These are phyloP conservation scores for Lasiodiplodia sp. DNA, from an alignment of 2,329 filamentous ascomycete species.

Conservation along the genomic window DNA sequence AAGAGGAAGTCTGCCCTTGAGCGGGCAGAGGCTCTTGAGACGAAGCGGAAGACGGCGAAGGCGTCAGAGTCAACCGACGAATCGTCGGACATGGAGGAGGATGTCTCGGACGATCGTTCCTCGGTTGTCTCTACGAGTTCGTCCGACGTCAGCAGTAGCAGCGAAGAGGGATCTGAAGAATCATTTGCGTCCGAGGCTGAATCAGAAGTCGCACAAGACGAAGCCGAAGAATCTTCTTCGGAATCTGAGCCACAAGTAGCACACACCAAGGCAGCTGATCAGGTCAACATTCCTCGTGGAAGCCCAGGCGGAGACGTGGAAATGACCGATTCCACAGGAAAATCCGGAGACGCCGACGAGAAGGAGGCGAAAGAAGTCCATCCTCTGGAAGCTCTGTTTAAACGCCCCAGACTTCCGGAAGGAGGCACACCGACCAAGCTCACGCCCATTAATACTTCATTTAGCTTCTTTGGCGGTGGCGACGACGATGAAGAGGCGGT, in stretches of 20 bases:
- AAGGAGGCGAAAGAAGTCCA: constrained; percentile 63
- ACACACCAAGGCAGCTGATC: constrained; percentile 31
- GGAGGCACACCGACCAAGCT: constrained; percentile 49
- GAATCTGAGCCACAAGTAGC: constrained; percentile 32
- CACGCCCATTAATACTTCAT: constrained; percentile 62
- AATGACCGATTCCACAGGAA: constrained; percentile 22
- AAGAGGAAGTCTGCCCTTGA: constrained; percentile 29
- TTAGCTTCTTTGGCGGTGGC: constrained; percentile 75
- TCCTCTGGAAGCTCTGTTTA: constrained; percentile 92
- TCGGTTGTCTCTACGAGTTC: constrained; percentile 47
- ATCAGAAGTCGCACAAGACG: constrained; percentile 32
- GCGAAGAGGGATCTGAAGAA: constrained; percentile 22
- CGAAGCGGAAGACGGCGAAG: constrained; percentile 14
- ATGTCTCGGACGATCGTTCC: constrained; percentile 35
- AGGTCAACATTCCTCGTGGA: constrained; percentile 29
- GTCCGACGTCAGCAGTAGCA: constrained; percentile 38
- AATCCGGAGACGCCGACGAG: background rate
- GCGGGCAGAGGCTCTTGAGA: constrained; percentile 16
- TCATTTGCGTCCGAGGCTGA: constrained; percentile 35
- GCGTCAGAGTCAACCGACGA: background rate
- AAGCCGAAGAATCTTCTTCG: constrained; percentile 33
- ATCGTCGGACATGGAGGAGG: constrained; percentile 18
- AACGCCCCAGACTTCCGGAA: constrained; percentile 62
- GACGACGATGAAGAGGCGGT: constrained; percentile 45
- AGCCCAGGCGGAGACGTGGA: constrained; percentile 22